phyloP scores from a whole-genome alignment of 208 protist species.

The Leptomonas seymouri region DNA sequence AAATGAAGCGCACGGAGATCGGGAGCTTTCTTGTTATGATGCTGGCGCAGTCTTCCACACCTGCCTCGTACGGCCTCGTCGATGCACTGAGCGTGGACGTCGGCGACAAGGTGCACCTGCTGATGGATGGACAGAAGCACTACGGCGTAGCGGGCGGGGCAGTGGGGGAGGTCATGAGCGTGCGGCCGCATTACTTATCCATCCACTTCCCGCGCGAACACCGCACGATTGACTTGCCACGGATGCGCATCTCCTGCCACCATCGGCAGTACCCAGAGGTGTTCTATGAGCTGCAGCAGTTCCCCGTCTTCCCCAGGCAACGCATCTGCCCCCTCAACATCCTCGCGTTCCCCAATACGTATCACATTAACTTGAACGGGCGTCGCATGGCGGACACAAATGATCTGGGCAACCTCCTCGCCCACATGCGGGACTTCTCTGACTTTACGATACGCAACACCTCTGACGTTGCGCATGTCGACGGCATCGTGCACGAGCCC shows the following conservation, averaged over 20 bases:
- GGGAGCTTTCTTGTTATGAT: constrained; percentile 85
- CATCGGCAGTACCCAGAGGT: constrained; percentile 82
- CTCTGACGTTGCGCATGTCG: constrained; percentile 70
- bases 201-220: constrained; percentile 80
- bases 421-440: constrained; percentile 74
- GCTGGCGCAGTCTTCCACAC: constrained; percentile 57
- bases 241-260: constrained; percentile 72
- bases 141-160: constrained; percentile 73
- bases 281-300: constrained; percentile 79
- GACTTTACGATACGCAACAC: constrained; percentile 85
- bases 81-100: constrained; percentile 76
- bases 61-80: constrained; percentile 62
- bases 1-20: constrained; percentile 77
- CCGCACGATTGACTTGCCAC: constrained; percentile 78
- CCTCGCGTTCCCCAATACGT: constrained; percentile 49
- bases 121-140: constrained; percentile 52
- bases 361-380: constrained; percentile 74
- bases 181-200: constrained; percentile 75
- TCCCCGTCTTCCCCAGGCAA: constrained; percentile 80
- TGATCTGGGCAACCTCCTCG: constrained; percentile 86
- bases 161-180: constrained; percentile 82
- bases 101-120: constrained; percentile 73
- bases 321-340: constrained; percentile 72
- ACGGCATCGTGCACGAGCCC: constrained; percentile 90
- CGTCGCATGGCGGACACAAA: constrained; percentile 88